A percentile compares a stretch with the other conserved stretches of the same genome.
These are phyloP conservation scores for Vararia minispora DNA, from an alignment of 768 basidiomycete genomes.

Conservation along the genomic window DNA sequence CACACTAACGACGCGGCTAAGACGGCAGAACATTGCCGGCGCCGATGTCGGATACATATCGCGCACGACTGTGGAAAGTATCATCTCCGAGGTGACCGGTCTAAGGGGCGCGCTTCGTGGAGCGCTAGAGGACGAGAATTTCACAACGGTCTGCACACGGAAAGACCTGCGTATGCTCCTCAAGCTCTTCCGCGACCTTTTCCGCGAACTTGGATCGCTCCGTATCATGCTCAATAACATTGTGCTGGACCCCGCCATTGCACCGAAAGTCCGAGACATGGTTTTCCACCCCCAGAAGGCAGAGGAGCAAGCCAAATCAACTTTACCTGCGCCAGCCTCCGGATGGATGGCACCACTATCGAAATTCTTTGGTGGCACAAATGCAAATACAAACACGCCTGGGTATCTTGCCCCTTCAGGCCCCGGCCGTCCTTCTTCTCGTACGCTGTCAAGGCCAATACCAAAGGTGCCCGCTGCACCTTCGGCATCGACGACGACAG, in stretches of 20 bases:
- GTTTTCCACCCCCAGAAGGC: slow-evolving; percentile 52
- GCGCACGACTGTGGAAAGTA: slow-evolving; percentile 62
- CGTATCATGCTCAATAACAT: slow-evolving; percentile 81
- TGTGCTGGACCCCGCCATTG: slow-evolving; percentile 76
- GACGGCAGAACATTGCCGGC: slow-evolving; percentile 78
- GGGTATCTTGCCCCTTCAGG: slow-evolving; percentile 24
- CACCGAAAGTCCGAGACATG: slow-evolving; percentile 57
- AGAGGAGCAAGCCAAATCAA: slow-evolving; percentile 28
- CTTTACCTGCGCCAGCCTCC: slow-evolving; percentile 17
- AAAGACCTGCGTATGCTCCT: slow-evolving; percentile 77
- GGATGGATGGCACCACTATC: slow-evolving; percentile 85
- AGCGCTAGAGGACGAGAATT: slow-evolving; percentile 65
- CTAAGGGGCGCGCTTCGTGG: slow-evolving; percentile 68
- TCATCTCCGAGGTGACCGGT: slow-evolving; percentile 57
- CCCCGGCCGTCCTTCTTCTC: slow-evolving; percentile 13
- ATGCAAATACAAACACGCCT: too few species aligned
- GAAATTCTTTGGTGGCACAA: slow-evolving; percentile 68
- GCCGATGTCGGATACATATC: slow-evolving; percentile 85
- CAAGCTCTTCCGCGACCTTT: slow-evolving; percentile 76
- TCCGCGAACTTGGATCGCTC: slow-evolving; percentile 73
- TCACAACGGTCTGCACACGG: slow-evolving; percentile 49
- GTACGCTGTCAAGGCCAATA: slow-evolving; percentile 35
- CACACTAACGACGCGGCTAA: slow-evolving; percentile 81
- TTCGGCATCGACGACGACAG: slow-evolving; percentile 81
- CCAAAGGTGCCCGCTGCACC: slow-evolving; percentile 81